These are phyloP conservation scores for Penicillium psychrofluorescens DNA, from an alignment of 495 filamentous ascomycete species.

Conservation along the genomic window DNA sequence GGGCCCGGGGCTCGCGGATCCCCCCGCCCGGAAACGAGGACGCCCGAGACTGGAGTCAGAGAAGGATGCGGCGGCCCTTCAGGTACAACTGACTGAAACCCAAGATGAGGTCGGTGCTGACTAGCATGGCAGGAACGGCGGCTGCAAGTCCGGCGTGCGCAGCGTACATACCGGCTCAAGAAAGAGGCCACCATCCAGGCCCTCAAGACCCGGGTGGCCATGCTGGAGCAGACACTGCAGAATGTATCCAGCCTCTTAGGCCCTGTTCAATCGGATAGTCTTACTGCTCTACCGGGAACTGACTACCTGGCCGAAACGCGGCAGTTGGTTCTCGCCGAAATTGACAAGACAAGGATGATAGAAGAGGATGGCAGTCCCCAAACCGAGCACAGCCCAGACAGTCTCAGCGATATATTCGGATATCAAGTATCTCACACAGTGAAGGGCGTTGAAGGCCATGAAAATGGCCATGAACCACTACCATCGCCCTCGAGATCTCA, in stretches of 20 bases:
- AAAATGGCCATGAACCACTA: not conserved
- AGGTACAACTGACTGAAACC: slow-evolving; percentile 5
- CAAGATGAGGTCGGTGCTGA: not conserved
- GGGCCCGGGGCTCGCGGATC: slow-evolving; percentile 4
- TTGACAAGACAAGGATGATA: slow-evolving; percentile 1
- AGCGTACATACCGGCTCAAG: slow-evolving; percentile 75
- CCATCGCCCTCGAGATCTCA: slow-evolving; percentile 5
- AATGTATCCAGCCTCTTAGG: slow-evolving; percentile 63
- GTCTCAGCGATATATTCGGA: slow-evolving; percentile 7
- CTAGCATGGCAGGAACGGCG: slow-evolving; percentile 42
- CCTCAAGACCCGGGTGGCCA: slow-evolving; percentile 59
- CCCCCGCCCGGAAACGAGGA: slow-evolving; percentile 17
- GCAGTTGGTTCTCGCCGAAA: slow-evolving; percentile 13
- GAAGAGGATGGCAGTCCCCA: not conserved
- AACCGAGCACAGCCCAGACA: not conserved
- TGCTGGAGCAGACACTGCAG: slow-evolving; percentile 58
- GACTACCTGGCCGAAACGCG: slow-evolving; percentile 7
- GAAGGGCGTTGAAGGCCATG: not conserved
- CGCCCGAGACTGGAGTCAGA: slow-evolving; percentile 14
- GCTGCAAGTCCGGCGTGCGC: slow-evolving; percentile 80
- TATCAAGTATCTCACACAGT: slow-evolving; percentile 8
- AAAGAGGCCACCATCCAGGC: slow-evolving; percentile 76
- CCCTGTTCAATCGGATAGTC: not conserved
- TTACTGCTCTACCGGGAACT: not conserved
- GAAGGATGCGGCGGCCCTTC: slow-evolving; percentile 18